Conservation (phyloP, 768 basidiomycete genomes). For the Neoboletus magnificus region DNA sequence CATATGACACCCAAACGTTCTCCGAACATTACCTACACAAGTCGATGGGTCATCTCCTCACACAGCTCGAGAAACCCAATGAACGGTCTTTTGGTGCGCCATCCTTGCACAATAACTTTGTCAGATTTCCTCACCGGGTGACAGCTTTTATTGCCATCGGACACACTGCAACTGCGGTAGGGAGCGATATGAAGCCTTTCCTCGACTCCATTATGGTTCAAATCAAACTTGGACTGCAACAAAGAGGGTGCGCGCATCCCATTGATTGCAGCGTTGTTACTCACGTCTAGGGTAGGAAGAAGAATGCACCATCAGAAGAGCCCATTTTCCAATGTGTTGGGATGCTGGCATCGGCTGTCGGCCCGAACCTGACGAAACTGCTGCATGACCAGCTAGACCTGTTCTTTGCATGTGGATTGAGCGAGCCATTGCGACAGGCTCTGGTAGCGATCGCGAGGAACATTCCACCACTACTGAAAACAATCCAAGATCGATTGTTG, state of each 20-base stretch:
- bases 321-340: conserved; percentile 97
- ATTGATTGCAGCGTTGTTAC: background rate
- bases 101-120: conserved; percentile 10
- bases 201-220: conserved; percentile 87
- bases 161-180: conserved; percentile 87
- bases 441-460: conserved; percentile 79
- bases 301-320: conserved; percentile 90
- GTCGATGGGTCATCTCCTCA: conserved; percentile 88
- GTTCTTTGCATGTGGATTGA: conserved; percentile 93
- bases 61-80: conserved; percentile 81
- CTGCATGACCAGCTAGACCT: conserved; percentile 95
- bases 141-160: conserved; percentile 95
- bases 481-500: conserved; percentile 92
- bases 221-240: conserved; percentile 85
- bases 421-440: conserved; percentile 82
- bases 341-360: conserved; percentile 93
- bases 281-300: conserved; percentile 47
- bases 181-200: conserved; percentile 94
- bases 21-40: conserved; percentile 88
- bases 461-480: conserved; percentile 87
- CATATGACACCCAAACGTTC: conserved; percentile 92
- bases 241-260: conserved; percentile 61
- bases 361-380: conserved; percentile 91
- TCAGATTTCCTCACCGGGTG: background rate
- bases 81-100: conserved; percentile 80